A percentile compares a stretch with the other conserved stretches of the same genome.
These are phyloP conservation scores for Claviceps cyperi DNA, from an alignment of 2,329 filamentous ascomycete genomes.

Conservation along the genomic window DNA sequence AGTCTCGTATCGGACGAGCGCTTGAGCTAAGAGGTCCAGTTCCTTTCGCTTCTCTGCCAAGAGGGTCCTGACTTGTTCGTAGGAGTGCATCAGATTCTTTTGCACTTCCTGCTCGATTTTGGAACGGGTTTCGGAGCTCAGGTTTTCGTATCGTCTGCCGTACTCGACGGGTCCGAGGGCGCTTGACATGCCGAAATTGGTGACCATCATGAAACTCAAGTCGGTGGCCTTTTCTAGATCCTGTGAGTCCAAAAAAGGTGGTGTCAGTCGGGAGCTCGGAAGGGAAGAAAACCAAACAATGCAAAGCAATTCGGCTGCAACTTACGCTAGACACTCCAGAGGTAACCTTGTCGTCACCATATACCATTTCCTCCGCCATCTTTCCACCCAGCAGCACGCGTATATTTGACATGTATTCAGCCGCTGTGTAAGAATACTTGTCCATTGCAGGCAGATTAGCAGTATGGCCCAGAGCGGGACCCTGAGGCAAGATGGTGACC, in stretches of 20 bases:
- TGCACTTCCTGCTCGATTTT: constrained; percentile 83
- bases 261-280: constrained; percentile 12
- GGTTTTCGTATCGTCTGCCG: constrained; percentile 58
- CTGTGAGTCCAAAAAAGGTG: constrained; percentile 24
- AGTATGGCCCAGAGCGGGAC: constrained; percentile 73
- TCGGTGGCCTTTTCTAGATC: constrained; percentile 74
- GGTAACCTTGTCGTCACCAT: constrained; percentile 80
- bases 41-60: constrained; percentile 65
- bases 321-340: constrained; percentile 69
- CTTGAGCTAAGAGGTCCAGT: constrained; percentile 75
- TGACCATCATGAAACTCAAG: constrained; percentile 78
- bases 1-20: constrained; percentile 88
- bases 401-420: constrained; percentile 67
- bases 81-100: constrained; percentile 67
- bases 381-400: constrained; percentile 76
- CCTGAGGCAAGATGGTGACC: constrained; percentile 89
- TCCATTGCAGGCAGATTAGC: constrained; percentile 82
- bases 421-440: constrained; percentile 76
- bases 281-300: neutral
- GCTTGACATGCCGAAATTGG: constrained; percentile 76
- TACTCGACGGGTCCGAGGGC: constrained; percentile 84
- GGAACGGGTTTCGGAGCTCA: constrained; percentile 77
- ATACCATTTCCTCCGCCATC: constrained; percentile 82
- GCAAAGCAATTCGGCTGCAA: constrained; percentile 7
- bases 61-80: constrained; percentile 56